These are phyloP conservation scores for Fusarium subtropicale DNA, from an alignment of 2,329 filamentous ascomycete species.

Conservation along the genomic window DNA sequence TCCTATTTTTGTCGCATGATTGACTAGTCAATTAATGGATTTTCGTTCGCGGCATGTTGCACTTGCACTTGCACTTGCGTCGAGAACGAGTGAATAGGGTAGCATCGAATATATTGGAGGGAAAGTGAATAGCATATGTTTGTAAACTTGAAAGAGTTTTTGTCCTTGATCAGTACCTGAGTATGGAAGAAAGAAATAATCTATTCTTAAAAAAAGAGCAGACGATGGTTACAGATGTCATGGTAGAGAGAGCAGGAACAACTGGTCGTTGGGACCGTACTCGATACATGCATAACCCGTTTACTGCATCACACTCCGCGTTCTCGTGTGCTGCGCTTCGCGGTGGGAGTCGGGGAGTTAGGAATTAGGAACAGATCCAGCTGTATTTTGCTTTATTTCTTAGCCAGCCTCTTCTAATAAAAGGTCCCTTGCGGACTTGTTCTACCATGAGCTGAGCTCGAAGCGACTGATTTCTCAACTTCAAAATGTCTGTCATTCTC, in stretches of 20 bases:
- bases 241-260: neutral
- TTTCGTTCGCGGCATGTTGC: conserved; percentile 1
- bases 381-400: conserved; percentile 10
- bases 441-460: conserved; percentile 44
- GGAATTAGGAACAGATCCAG: conserved; percentile 30
- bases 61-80: conserved; percentile 2
- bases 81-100: neutral
- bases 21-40: neutral
- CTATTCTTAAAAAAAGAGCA: neutral
- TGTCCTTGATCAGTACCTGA: neutral
- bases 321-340: conserved; percentile 13
- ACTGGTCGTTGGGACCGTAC: neutral
- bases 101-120: neutral
- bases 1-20: neutral
- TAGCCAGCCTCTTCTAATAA: conserved; percentile 5
- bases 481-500: conserved; percentile 70
- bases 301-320: conserved; percentile 28
- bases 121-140: neutral
- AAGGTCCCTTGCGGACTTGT: conserved; percentile 37
- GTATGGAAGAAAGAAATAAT: neutral
- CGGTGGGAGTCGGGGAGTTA: conserved; percentile 29
- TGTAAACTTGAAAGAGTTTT: neutral
- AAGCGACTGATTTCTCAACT: conserved; percentile 26
- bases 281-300: conserved; percentile 29
- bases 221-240: neutral